phyloP scores from a whole-genome alignment of 306 rosid genomes.

The Ammopiptanthus mongolicus region DNA sequence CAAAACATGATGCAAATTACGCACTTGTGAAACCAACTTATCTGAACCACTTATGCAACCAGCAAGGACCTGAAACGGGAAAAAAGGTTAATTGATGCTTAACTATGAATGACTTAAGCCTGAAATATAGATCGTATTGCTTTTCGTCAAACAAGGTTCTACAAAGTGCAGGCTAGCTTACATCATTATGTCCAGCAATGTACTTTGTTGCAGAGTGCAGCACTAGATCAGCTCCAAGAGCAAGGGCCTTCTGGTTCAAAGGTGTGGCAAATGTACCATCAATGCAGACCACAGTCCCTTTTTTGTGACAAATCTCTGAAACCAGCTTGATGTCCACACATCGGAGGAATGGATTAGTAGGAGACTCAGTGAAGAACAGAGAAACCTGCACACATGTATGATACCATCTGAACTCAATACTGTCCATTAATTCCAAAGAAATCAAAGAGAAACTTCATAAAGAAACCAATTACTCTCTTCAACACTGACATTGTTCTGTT shows the following conservation, averaged over 20 bases:
- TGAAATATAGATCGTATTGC: neutral
- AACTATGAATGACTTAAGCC: neutral
- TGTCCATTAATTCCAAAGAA: neutral
- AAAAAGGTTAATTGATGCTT: neutral
- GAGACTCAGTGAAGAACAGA: conserved; percentile 84
- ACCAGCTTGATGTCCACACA: conserved; percentile 79
- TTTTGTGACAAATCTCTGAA: conserved; percentile 74
- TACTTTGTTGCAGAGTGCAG: conserved; percentile 78
- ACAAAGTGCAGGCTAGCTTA: conserved; percentile 19
- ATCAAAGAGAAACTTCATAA: neutral
- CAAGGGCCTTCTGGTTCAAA: conserved; percentile 73
- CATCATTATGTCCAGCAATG: conserved; percentile 90
- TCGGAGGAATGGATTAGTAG: conserved; percentile 86
- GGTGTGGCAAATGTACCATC: conserved; percentile 96
- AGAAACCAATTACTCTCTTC: neutral
- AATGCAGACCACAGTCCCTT: conserved; percentile 79
- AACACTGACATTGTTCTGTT: conserved; percentile 57
- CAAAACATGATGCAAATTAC: conserved; percentile 72
- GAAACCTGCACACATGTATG: conserved; percentile 55
- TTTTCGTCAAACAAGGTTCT: neutral
- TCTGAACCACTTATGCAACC: conserved; percentile 83
- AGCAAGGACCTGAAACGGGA: conserved; percentile 56
- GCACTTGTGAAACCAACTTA: conserved; percentile 57
- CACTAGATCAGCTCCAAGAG: conserved; percentile 88
- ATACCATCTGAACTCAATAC: neutral